These are phyloP conservation scores for Claviceps sorghi DNA, from an alignment of 2,329 filamentous ascomycete species.

Conservation along the genomic window DNA sequence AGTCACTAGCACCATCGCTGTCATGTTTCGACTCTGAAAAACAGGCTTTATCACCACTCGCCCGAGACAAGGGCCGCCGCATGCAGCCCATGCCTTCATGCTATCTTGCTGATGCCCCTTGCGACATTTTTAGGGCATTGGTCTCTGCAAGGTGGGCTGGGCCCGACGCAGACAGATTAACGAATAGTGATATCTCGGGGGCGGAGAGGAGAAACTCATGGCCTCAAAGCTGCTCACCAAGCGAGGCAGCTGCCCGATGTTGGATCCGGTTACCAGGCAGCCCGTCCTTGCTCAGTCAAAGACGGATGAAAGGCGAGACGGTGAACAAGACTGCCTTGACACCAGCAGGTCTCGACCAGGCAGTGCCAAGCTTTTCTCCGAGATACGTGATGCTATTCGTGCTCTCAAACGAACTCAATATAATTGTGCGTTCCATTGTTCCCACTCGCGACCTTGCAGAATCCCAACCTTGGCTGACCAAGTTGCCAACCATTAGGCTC, in stretches of 20 bases:
- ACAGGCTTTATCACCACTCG: background rate
- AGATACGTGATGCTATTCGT: conserved; percentile 20
- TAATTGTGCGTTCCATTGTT: conserved; percentile 9
- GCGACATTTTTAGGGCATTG: background rate
- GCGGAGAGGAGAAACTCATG: conserved; percentile 10
- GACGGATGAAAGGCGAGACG: background rate
- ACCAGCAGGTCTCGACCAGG: conserved; percentile 13
- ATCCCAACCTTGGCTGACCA: background rate
- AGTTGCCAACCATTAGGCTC: conserved; percentile 10
- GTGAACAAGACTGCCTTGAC: conserved; percentile 6
- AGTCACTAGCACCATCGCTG: conserved; percentile 1
- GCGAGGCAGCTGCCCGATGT: conserved; percentile 13
- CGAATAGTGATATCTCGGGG: background rate
- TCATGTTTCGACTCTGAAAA: conserved; percentile 1
- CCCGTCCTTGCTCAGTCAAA: background rate
- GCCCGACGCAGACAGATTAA: background rate
- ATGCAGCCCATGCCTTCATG: background rate
- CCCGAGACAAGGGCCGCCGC: background rate
- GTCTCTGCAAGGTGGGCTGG: background rate
- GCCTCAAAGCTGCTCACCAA: conserved; percentile 13
- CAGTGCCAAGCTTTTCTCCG: conserved; percentile 20
- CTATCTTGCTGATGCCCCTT: background rate
- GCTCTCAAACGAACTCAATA: conserved; percentile 18
- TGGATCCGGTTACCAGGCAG: conserved; percentile 7
- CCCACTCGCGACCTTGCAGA: background rate